A percentile compares a stretch with the other conserved stretches of the same genome.
phyloP scores from a whole-genome alignment of 2,329 filamentous ascomycete genomes.

The Fusarium proliferatum region DNA sequence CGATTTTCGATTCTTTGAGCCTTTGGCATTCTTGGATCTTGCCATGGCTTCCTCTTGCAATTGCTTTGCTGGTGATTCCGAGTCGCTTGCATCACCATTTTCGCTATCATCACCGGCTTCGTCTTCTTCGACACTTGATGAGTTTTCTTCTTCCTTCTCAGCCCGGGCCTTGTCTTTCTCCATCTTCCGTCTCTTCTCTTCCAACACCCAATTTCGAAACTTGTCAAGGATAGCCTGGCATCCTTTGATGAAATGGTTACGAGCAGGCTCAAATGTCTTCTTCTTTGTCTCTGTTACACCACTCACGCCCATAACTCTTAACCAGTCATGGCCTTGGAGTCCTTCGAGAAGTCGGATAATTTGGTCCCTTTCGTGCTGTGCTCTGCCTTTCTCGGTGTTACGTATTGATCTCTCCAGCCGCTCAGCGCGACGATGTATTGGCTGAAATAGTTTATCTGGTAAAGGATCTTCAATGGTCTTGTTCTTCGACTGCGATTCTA shows the following conservation, averaged over 20 bases:
- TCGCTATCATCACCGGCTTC: conserved; percentile 54
- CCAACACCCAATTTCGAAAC: conserved; percentile 86
- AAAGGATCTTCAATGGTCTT: conserved; percentile 64
- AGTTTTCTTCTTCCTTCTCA: conserved; percentile 48
- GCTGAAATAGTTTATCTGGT: conserved; percentile 65
- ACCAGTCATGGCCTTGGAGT: conserved; percentile 91
- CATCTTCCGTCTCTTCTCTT: conserved; percentile 84
- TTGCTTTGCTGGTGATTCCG: conserved; percentile 69
- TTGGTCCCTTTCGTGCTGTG: conserved; percentile 74
- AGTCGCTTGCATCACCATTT: conserved; percentile 67
- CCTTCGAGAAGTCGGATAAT: conserved; percentile 78
- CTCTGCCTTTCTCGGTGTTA: conserved; percentile 72
- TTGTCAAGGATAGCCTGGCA: conserved; percentile 86
- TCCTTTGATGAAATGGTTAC: conserved; percentile 85
- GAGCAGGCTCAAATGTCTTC: conserved; percentile 86
- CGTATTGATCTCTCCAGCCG: conserved; percentile 70
- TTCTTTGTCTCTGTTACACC: conserved; percentile 86
- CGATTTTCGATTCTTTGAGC: conserved; percentile 48
- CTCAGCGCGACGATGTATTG: conserved; percentile 68
- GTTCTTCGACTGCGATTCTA: conserved; percentile 59
- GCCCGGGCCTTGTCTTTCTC: conserved; percentile 73
- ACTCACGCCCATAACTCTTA: conserved; percentile 89
- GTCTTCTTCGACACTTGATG: conserved; percentile 40
- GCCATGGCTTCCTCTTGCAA: conserved; percentile 77
- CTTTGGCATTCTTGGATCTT: conserved; percentile 57